Conservation (phyloP, 208 protist species). For the Naegleria lovaniensis region DNA sequence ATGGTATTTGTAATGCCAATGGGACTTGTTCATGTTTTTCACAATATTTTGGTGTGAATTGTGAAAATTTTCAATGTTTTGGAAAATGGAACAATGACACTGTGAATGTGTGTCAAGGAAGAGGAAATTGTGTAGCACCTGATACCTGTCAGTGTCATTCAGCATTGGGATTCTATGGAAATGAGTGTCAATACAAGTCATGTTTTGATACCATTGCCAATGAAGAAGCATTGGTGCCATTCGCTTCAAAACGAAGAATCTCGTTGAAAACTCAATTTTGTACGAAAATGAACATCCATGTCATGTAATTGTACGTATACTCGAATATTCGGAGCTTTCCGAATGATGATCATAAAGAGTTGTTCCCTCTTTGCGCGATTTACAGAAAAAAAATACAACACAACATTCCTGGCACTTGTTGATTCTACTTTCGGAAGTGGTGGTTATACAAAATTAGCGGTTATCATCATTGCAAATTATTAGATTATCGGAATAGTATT, state of each 20-base stretch:
- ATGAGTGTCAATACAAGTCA: neutral
- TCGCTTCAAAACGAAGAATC: neutral
- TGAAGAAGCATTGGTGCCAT: neutral
- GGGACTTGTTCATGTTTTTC: neutral
- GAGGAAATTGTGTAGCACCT: neutral
- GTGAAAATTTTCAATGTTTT: neutral
- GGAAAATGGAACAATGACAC: neutral
- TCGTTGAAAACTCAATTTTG: neutral
- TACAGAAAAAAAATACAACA: no score
- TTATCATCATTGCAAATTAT: no score
- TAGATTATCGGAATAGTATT: no score
- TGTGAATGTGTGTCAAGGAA: neutral
- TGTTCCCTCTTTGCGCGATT: no score
- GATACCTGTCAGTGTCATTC: neutral
- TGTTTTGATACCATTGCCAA: neutral
- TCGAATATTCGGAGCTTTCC: no score
- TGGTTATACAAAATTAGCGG: no score
- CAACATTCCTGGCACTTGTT: no score
- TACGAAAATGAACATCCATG: neutral
- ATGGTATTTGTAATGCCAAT: neutral
- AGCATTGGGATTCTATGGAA: neutral
- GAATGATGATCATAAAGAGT: no score
- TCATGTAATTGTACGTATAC: no score
- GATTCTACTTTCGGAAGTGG: no score
- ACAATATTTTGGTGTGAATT: neutral